A percentile compares a stretch with the other conserved stretches of the same genome.
phyloP scores from a whole-genome alignment of 108 stramenopile genomes.

The Cylindrotheca fusiformis region DNA sequence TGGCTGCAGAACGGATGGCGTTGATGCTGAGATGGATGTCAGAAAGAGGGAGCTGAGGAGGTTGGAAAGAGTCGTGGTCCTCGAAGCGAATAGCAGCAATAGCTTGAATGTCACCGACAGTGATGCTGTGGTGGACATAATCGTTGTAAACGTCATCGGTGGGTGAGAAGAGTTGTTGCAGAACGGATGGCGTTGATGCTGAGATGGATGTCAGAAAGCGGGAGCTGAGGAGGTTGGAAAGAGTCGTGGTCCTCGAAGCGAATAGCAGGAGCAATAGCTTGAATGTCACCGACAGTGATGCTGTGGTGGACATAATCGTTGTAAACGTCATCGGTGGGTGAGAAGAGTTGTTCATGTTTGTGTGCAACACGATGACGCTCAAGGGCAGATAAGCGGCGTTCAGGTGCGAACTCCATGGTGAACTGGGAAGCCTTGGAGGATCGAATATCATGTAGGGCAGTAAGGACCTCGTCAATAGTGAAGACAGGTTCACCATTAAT shows the following conservation, averaged over 20 bases:
- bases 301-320: not conserved
- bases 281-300: too few relatives aligned
- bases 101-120: not conserved
- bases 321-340: too few relatives aligned
- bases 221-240: too few relatives aligned
- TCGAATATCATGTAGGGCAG: not conserved
- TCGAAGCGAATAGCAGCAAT: constrained; percentile 4
- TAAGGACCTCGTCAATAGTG: constrained; percentile 1
- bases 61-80: not conserved
- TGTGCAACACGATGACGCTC: not conserved
- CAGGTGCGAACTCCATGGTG: too few relatives aligned
- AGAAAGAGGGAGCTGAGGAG: too few relatives aligned
- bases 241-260: too few relatives aligned
- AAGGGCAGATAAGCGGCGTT: not conserved
- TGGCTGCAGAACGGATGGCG: constrained; percentile 9
- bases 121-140: too few relatives aligned
- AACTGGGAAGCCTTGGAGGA: not conserved
- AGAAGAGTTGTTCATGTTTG: not conserved
- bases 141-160: too few relatives aligned
- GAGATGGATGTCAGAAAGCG: too few relatives aligned
- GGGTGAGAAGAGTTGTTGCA: too few relatives aligned
- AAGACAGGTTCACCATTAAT: not conserved
- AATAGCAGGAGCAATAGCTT: too few relatives aligned
- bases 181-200: too few relatives aligned
- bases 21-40: constrained; percentile 1